Evolutionary conservation across 1,284 basidiomycete genomes (phyloP), one percentile per base, ranked within the genome.

Genomic region (Apiotrichum domesticum): DNA sequence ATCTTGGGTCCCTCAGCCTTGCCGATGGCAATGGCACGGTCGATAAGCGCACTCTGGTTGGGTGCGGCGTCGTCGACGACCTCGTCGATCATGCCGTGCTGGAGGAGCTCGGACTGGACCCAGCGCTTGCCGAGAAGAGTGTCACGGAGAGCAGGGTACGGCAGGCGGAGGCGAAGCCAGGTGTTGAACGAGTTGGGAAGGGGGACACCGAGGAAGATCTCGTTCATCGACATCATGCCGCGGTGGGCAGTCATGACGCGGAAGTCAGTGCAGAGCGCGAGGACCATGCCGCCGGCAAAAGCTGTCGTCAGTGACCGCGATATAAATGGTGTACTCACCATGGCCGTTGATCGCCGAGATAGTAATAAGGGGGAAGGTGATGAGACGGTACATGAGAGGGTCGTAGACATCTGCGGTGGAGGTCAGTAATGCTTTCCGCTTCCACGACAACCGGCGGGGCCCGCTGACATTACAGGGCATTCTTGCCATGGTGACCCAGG

Each of bases 181-280:
- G 82, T 79, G 4, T 84, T 80, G 66, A 93, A 85, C 0, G 86
- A 85, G 52, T 83, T 79, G 0, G 90, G 90, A 80, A 87, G 85
- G 0, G 84, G 80, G 14, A 89, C 87, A 47, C 89, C 90, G 66
- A 93, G 90, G 69, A 87, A 85, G 51, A 92, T 79, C 88, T 97
- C 93, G 71, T 96, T 96, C 91, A 96, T 95, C 72, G 84, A 90
- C 57, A 91, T 77, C 85, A 89, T 93, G 9, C 87, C 87, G 69
- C 83, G 85, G 65, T 81, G 86, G 15, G 85, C 87, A 62, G 89
- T 87, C 86, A 95, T 93, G 56, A 96, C 81, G 37, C 93, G 84
- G 76, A 90, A 95, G 74, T 97, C 93, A 72, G 91, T 95, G 4
- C 82, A 82, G 51, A 94, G 77, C 1, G 88, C 83, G 29, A 95